Percentiles rank a stretch among this genome's conserved stretches.
These are phyloP conservation scores for Rhinocladiella similis DNA, from an alignment of 2,329 filamentous ascomycete genomes.

Conservation along the genomic window DNA sequence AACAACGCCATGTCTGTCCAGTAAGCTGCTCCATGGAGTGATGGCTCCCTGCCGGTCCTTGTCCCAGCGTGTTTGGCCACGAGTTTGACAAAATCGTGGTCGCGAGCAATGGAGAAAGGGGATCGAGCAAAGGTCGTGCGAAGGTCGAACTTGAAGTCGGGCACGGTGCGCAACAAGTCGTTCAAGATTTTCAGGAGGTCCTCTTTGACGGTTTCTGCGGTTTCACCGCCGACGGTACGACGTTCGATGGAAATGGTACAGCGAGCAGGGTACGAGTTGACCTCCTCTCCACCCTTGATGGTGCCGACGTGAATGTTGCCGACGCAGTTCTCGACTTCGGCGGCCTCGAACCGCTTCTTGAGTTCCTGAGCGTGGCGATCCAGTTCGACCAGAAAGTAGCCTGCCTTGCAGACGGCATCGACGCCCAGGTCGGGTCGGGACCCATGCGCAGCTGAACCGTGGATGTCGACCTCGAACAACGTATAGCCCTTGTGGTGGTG, in stretches of 20 bases:
- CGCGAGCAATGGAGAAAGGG: neutral
- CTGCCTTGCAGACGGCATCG: conserved; percentile 53
- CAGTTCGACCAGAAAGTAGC: conserved; percentile 49
- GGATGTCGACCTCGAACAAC: conserved; percentile 38
- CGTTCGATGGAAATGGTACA: conserved; percentile 53
- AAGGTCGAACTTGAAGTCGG: conserved; percentile 1
- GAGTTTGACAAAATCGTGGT: neutral
- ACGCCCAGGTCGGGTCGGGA: conserved; percentile 45
- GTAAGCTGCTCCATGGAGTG: neutral
- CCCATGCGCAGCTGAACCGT: conserved; percentile 39
- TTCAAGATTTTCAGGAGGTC: neutral
- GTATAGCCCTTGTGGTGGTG: conserved; percentile 54
- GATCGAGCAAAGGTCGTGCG: neutral
- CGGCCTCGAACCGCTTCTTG: conserved; percentile 31
- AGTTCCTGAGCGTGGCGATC: conserved; percentile 40
- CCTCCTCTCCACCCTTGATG: conserved; percentile 54
- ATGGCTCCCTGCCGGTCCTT: neutral
- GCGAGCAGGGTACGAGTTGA: conserved; percentile 52
- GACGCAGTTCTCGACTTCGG: conserved; percentile 40
- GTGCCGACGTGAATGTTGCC: conserved; percentile 46
- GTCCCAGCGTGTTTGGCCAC: neutral
- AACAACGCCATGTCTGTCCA: neutral
- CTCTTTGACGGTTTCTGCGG: conserved; percentile 27
- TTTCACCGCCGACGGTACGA: conserved; percentile 50
- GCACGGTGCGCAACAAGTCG: neutral